Evolutionary conservation across 192 early-diverging fungal species (phyloP).

Genomic region (Dissophora globulifera): DNA sequence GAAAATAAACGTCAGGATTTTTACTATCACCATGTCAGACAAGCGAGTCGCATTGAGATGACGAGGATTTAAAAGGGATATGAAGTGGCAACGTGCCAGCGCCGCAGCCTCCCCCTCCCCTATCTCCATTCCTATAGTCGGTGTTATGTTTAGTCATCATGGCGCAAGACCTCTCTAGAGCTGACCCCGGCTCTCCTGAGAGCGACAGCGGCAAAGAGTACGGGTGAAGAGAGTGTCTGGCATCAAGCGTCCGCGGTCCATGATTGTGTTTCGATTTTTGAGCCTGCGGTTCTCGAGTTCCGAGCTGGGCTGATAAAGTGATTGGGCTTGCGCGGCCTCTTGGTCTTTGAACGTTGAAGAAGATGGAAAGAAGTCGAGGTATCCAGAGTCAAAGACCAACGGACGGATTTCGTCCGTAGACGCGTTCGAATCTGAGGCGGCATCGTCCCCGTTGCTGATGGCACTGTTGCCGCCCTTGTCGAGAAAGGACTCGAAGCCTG

Average conservation of each 20-base stretch:
- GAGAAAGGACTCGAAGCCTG: conserved; percentile 23
- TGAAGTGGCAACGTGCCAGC: no score
- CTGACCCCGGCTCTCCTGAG: background rate
- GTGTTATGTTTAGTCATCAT: no score
- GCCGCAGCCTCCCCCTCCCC: no score
- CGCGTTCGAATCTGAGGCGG: background rate
- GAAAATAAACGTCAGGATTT: no score
- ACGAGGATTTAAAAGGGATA: no score
- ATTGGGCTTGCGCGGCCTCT: background rate
- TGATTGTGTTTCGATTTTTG: conserved; percentile 33
- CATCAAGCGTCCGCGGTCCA: conserved; percentile 34
- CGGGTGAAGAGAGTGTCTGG: conserved; percentile 29
- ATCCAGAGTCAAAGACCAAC: background rate
- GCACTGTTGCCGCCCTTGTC: conserved; percentile 14
- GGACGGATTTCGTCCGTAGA: background rate
- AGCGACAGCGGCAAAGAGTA: background rate
- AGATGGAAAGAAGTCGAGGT: conserved; percentile 4
- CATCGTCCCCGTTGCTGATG: no score
- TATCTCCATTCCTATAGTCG: no score
- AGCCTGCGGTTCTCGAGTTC: conserved; percentile 11
- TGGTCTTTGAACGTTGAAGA: background rate
- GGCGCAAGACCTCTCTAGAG: no score
- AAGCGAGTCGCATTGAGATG: no score
- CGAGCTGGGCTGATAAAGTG: background rate
- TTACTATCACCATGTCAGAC: no score